Percentiles rank a stretch among this genome's conserved stretches.
phyloP scores from a whole-genome alignment of 371 early-diverging fungal genomes.

The Mortierella sp. region DNA sequence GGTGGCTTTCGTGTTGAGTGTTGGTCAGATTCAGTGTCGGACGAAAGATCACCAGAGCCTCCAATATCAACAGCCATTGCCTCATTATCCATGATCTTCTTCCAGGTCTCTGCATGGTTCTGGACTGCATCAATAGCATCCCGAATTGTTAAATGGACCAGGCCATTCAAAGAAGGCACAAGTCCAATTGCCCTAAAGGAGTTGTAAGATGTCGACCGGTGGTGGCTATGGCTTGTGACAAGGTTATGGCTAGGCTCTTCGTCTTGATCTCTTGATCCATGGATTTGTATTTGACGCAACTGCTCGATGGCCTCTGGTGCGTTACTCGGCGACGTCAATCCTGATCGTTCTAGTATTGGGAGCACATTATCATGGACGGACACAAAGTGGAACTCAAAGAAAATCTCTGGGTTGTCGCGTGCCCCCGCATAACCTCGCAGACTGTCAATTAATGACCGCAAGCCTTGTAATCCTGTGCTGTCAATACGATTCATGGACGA shows the following conservation, averaged over 20 bases:
- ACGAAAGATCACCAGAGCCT: neutral
- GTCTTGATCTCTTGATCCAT: neutral
- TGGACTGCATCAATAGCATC: slow-evolving; percentile 28
- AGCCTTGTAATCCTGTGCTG: slow-evolving; percentile 30
- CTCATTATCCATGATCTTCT: neutral
- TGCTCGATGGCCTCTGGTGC: neutral
- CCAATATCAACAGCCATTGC: neutral
- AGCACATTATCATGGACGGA: slow-evolving; percentile 31
- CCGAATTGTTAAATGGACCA: slow-evolving; percentile 29
- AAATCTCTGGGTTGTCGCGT: slow-evolving; percentile 15
- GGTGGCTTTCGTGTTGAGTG: slow-evolving; percentile 8
- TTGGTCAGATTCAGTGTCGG: slow-evolving; percentile 15
- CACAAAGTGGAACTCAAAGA: slow-evolving; percentile 46
- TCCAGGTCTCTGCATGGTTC: slow-evolving; percentile 4
- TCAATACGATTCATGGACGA: slow-evolving; percentile 36
- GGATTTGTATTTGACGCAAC: neutral
- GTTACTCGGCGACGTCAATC: slow-evolving; percentile 5
- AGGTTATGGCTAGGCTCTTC: neutral
- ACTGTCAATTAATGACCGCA: slow-evolving; percentile 13
- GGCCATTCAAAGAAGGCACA: slow-evolving; percentile 12
- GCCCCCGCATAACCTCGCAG: slow-evolving; percentile 27
- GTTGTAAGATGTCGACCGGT: neutral
- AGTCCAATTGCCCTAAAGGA: slow-evolving; percentile 2
- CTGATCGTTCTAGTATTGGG: slow-evolving; percentile 22
- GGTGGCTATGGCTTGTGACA: slow-evolving; percentile 6